Evolutionary conservation across 2,329 filamentous ascomycete genomes (phyloP).

Genomic region (Westerdykella ornata): DNA sequence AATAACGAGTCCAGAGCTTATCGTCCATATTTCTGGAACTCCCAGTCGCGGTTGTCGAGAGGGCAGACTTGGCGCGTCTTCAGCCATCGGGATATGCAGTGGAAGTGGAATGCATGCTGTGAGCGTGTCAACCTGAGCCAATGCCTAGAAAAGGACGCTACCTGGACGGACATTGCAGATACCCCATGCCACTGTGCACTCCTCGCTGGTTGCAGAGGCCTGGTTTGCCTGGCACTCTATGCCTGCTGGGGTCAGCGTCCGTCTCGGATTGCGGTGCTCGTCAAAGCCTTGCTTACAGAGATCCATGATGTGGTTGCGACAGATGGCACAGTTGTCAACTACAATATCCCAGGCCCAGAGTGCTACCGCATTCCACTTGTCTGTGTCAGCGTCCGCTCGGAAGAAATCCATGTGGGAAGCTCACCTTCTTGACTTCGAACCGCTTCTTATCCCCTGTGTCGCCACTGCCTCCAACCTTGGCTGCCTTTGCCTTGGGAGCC

Average conservation of each 20-base stretch:
- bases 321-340: constrained; percentile 98
- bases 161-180: constrained; percentile 84
- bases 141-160: neutral
- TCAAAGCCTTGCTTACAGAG: constrained; percentile 59
- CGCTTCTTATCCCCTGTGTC: constrained; percentile 70
- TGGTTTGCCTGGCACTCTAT: constrained; percentile 99
- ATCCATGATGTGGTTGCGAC: constrained; percentile 99
- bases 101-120: constrained; percentile 98
- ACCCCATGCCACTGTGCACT: constrained; percentile 98
- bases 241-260: constrained; percentile 45
- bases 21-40: constrained; percentile 97
- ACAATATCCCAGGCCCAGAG: constrained; percentile 99
- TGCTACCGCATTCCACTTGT: constrained; percentile 94
- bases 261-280: constrained; percentile 1
- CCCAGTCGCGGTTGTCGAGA: constrained; percentile 96
- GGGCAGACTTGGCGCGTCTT: constrained; percentile 99
- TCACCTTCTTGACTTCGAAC: constrained; percentile 98
- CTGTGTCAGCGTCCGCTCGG: constrained; percentile 11
- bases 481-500: constrained; percentile 47
- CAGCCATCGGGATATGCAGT: constrained; percentile 98
- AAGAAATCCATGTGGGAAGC: constrained; percentile 9
- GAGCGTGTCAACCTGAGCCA: constrained; percentile 30
- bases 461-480: constrained; percentile 48
- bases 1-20: constrained; percentile 24
- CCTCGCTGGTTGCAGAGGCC: constrained; percentile 91